These are phyloP conservation scores for Lentinus brumalis DNA, from an alignment of 768 basidiomycete species.

Conservation along the genomic window DNA sequence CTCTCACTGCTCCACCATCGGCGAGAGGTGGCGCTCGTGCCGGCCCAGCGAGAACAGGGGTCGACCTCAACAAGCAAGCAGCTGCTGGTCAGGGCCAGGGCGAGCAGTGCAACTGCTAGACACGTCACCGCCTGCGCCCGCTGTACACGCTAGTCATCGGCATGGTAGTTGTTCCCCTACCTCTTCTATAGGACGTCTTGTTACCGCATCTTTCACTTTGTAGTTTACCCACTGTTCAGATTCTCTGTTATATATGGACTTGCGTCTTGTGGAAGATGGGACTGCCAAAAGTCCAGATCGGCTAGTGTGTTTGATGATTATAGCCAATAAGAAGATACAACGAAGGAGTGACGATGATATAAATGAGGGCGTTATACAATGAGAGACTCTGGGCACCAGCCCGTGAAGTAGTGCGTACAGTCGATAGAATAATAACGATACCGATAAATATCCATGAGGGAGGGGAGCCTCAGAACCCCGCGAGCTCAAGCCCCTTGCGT, in stretches of 20 bases:
- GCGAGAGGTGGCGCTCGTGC: constrained; percentile 56
- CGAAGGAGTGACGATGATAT: background rate
- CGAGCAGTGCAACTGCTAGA: constrained; percentile 79
- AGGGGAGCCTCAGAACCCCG: constrained; percentile 52
- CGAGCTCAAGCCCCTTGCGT: constrained; percentile 65
- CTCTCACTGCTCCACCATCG: constrained; percentile 72
- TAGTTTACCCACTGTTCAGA: constrained; percentile 18
- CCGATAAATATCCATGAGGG: constrained; percentile 12
- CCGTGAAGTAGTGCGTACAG: background rate
- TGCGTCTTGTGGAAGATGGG: constrained; percentile 1
- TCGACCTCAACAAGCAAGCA: constrained; percentile 80
- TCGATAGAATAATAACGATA: background rate
- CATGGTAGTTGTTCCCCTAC: background rate
- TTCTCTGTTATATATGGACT: constrained; percentile 24
- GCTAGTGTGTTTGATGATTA: background rate
- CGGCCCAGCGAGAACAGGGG: constrained; percentile 57
- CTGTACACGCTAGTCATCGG: constrained; percentile 9
- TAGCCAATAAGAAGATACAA: background rate
- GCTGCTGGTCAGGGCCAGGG: constrained; percentile 51
- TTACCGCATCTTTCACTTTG: constrained; percentile 41
- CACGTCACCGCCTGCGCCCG: constrained; percentile 4
- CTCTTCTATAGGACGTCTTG: constrained; percentile 35
- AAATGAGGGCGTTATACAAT: constrained; percentile 3
- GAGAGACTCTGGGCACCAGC: constrained; percentile 3
- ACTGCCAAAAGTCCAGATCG: background rate